Percentiles rank a stretch among this genome's conserved stretches.
Conservation (phyloP, 345 rosid genomes). For the Lepidium aucheri region DNA sequence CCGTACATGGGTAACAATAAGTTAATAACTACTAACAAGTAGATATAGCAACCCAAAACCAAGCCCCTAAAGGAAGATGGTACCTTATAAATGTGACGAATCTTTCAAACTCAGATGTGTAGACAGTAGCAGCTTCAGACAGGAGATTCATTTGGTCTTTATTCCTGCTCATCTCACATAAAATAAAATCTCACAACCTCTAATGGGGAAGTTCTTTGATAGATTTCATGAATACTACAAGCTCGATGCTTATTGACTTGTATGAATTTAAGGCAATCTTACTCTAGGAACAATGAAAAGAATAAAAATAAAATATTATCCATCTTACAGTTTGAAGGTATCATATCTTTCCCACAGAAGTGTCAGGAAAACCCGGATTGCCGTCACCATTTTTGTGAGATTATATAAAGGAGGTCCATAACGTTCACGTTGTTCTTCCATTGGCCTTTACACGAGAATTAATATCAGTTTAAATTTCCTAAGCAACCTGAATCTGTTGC, state of each 20-base stretch:
- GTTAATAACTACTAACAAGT: neutral
- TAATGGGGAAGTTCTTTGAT: neutral
- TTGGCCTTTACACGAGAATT: constrained; percentile 53
- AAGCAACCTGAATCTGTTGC: constrained; percentile 7
- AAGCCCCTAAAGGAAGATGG: constrained; percentile 4
- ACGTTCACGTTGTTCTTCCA: constrained; percentile 97
- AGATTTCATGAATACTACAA: neutral
- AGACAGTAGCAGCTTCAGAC: constrained; percentile 66
- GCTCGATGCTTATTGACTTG: constrained; percentile 1
- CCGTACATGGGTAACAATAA: neutral
- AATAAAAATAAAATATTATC: neutral
- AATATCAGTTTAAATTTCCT: constrained; percentile 1
- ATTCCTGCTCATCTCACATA: constrained; percentile 39
- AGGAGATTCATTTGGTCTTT: constrained; percentile 45
- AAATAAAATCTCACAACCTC: constrained; percentile 14
- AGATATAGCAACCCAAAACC: neutral
- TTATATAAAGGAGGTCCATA: constrained; percentile 90
- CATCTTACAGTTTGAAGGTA: constrained; percentile 58
- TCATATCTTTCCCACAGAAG: constrained; percentile 62
- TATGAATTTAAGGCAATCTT: neutral
- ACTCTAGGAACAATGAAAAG: neutral
- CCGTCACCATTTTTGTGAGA: constrained; percentile 62
- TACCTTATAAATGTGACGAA: constrained; percentile 76
- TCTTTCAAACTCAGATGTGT: constrained; percentile 71
- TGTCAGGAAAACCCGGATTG: constrained; percentile 55